Conservation (phyloP, 176 grass and related monocot genomes). For the Avena eriantha region DNA sequence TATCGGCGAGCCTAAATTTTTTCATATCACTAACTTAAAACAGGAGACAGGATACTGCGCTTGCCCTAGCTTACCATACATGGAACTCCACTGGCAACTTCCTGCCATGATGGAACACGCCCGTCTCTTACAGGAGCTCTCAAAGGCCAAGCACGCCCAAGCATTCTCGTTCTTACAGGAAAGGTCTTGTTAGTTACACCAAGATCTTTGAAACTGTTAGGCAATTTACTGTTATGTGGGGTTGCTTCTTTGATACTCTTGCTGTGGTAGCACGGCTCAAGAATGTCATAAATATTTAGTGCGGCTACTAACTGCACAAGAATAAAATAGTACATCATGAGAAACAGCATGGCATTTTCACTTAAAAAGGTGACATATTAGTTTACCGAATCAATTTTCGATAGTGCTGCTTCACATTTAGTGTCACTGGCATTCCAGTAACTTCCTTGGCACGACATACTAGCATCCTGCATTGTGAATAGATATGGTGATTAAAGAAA, state of each 20-base stretch:
- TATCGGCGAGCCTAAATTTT: neutral
- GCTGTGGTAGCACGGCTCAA: slow-evolving; percentile 92
- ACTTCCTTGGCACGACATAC: slow-evolving; percentile 65
- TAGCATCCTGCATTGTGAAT: slow-evolving; percentile 58
- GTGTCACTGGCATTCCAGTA: slow-evolving; percentile 66
- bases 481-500: slow-evolving; percentile 15
- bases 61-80: slow-evolving; percentile 69
- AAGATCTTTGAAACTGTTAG: slow-evolving; percentile 80
- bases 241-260: slow-evolving; percentile 39
- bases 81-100: slow-evolving; percentile 70
- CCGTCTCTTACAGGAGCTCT: slow-evolving; percentile 86
- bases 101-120: slow-evolving; percentile 81
- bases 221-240: slow-evolving; percentile 42
- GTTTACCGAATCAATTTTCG: slow-evolving; percentile 68
- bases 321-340: slow-evolving; percentile 23
- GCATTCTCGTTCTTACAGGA: slow-evolving; percentile 86
- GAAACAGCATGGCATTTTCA: neutral
- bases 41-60: neutral
- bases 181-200: slow-evolving; percentile 74
- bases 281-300: slow-evolving; percentile 93
- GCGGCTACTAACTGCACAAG: slow-evolving; percentile 48
- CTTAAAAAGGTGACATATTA: neutral
- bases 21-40: neutral
- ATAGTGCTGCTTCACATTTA: slow-evolving; percentile 45
- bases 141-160: slow-evolving; percentile 91